A percentile compares a stretch with the other conserved stretches of the same genome.
phyloP scores from a whole-genome alignment of 768 basidiomycete genomes.

The Paxillus ammoniavirescens region DNA sequence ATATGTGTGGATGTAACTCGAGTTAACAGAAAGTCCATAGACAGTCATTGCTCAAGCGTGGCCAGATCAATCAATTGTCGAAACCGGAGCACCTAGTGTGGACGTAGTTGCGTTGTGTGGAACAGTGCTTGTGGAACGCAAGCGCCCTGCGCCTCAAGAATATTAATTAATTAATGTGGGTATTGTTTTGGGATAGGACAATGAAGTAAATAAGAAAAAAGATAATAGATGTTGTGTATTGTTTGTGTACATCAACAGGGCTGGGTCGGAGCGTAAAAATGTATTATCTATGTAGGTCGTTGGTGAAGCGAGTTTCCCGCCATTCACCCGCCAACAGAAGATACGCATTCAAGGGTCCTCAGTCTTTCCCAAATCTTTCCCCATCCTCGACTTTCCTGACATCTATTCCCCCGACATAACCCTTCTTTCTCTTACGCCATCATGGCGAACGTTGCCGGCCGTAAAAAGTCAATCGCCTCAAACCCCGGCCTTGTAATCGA shows the following conservation, averaged over 20 bases:
- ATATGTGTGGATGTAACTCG: no score
- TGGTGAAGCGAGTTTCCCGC: slow-evolving; percentile 5
- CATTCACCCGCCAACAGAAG: slow-evolving; percentile 11
- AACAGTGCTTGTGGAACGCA: no score
- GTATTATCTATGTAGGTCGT: slow-evolving; percentile 28
- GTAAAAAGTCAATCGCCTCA: slow-evolving; percentile 79
- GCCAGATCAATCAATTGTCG: no score
- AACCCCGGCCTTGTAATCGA: slow-evolving; percentile 67
- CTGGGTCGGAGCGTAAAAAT: slow-evolving; percentile 27
- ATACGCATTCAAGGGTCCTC: slow-evolving; percentile 1
- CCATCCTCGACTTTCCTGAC: not conserved
- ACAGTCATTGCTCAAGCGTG: no score
- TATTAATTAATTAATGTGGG: not conserved
- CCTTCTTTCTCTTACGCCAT: slow-evolving; percentile 17
- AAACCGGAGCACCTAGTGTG: no score
- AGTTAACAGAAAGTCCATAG: no score
- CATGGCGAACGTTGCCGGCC: slow-evolving; percentile 58
- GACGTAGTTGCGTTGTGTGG: no score
- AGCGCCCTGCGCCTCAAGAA: no score
- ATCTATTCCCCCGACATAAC: not conserved
- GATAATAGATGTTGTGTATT: slow-evolving; percentile 15
- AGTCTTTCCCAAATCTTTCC: not conserved
- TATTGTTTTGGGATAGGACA: not conserved
- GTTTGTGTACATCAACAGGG: slow-evolving; percentile 29
- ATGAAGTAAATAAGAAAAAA: slow-evolving; percentile 1